These are phyloP conservation scores for Sarocladium oryzae DNA, from an alignment of 2,329 filamentous ascomycete species.

Conservation along the genomic window DNA sequence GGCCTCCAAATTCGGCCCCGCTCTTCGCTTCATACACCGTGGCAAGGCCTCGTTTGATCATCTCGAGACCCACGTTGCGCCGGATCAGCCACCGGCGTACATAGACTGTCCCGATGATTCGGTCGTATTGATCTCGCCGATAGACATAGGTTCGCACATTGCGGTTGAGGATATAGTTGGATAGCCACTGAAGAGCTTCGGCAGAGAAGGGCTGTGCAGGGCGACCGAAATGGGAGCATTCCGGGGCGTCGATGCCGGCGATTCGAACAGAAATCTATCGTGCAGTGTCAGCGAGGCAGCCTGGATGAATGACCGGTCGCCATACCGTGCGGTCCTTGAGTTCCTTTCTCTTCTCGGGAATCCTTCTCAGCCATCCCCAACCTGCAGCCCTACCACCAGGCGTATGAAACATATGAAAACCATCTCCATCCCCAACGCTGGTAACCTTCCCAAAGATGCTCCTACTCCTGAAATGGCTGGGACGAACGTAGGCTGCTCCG, in stretches of 20 bases:
- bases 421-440: conserved; percentile 92
- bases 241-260: conserved; percentile 89
- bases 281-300: conserved; percentile 5
- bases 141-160: conserved; percentile 79
- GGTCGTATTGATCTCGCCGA: conserved; percentile 83
- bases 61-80: conserved; percentile 79
- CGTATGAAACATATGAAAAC: conserved; percentile 90
- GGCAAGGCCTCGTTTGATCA: conserved; percentile 78
- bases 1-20: conserved; percentile 80
- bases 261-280: conserved; percentile 76
- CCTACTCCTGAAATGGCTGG: conserved; percentile 65
- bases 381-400: conserved; percentile 81
- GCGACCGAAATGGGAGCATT: conserved; percentile 85
- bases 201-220: conserved; percentile 76
- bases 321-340: conserved; percentile 73
- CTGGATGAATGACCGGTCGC: conserved; percentile 12
- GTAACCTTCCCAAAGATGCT: conserved; percentile 82
- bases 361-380: conserved; percentile 83
- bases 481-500: conserved; percentile 66
- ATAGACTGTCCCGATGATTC: conserved; percentile 80
- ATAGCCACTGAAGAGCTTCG: conserved; percentile 80
- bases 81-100: conserved; percentile 63
- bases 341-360: conserved; percentile 62
- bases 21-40: conserved; percentile 91
- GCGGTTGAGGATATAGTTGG: conserved; percentile 59